Conservation (phyloP, 2,329 filamentous ascomycete species). For the Cryphonectria nitschkei region DNA sequence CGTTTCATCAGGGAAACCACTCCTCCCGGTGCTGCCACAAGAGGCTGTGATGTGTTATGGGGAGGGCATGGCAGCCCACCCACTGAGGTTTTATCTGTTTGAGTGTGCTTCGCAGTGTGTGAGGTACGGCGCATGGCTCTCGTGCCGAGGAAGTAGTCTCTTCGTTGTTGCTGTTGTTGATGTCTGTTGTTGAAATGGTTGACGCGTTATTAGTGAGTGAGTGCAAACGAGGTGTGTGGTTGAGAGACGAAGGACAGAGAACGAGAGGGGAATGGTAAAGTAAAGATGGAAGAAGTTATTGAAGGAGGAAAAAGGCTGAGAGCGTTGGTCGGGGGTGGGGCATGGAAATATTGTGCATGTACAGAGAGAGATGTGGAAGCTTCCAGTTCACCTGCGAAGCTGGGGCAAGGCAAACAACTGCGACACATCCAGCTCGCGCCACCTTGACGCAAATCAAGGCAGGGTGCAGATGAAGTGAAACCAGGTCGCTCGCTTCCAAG, state of each 20-base stretch:
- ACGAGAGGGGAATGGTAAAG: not conserved
- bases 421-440: not conserved
- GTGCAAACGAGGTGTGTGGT: not conserved
- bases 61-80: not conserved
- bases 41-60: conserved; percentile 7
- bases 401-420: not conserved
- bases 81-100: not conserved
- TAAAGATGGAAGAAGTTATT: not conserved
- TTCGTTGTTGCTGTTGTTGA: not conserved
- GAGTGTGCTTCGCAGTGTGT: conserved; percentile 16
- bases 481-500: not conserved
- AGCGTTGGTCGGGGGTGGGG: too few relatives aligned
- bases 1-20: not conserved
- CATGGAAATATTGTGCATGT: not conserved
- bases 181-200: not conserved
- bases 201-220: not conserved
- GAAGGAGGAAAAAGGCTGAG: not conserved
- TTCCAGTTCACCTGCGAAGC: not conserved
- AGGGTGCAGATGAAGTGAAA: not conserved
- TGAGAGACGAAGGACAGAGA: not conserved
- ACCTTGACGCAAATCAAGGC: not conserved
- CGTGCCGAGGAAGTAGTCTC: not conserved
- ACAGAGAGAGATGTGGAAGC: not conserved
- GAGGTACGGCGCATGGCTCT: conserved; percentile 13
- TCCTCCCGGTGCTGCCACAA: conserved; percentile 3